These are phyloP conservation scores for Lizonia empirigonia DNA, from an alignment of 2,329 filamentous ascomycete genomes.

Conservation along the genomic window DNA sequence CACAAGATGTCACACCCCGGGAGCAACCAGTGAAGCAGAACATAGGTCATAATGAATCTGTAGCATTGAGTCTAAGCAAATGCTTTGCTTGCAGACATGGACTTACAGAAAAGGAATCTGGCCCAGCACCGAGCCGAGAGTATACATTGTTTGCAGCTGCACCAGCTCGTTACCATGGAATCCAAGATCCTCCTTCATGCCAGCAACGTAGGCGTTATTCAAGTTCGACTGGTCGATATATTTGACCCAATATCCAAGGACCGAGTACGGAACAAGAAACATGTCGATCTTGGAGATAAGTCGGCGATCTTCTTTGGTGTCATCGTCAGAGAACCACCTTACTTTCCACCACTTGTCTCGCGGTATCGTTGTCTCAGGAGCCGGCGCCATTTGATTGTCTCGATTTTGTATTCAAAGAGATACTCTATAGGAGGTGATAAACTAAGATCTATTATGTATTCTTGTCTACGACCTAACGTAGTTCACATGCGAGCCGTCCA, in stretches of 20 bases:
- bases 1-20: conserved; percentile 58
- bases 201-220: conserved; percentile 61
- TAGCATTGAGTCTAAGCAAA: neutral
- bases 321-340: conserved; percentile 39
- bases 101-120: conserved; percentile 56
- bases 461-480: too few relatives aligned
- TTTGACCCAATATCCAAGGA: conserved; percentile 62
- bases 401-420: neutral
- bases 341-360: conserved; percentile 21
- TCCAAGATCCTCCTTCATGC: conserved; percentile 57
- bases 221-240: conserved; percentile 61
- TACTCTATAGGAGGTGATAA: neutral
- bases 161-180: conserved; percentile 60
- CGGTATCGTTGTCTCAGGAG: conserved; percentile 8
- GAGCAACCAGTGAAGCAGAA: conserved; percentile 55
- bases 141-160: conserved; percentile 59
- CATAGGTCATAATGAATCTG: conserved; percentile 50
- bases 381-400: neutral
- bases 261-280: conserved; percentile 60
- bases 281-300: conserved; percentile 61
- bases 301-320: conserved; percentile 55
- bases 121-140: conserved; percentile 55
- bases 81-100: neutral
- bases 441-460: neutral
- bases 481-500: too few relatives aligned